Evolutionary conservation across 768 basidiomycete genomes (phyloP).

Genomic region (Tricholoma terreum): DNA sequence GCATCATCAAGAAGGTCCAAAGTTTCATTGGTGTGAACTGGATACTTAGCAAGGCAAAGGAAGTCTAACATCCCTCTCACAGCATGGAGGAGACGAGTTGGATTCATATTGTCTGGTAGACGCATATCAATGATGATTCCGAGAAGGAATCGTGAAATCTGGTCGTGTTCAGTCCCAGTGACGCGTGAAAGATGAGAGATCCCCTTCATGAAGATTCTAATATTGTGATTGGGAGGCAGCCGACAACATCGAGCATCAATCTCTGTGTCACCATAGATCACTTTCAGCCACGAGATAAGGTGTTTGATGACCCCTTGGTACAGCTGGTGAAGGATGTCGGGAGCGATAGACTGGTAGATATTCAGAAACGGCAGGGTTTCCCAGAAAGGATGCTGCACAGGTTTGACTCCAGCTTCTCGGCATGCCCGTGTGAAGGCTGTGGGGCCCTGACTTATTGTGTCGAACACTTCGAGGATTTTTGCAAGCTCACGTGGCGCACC

Average conservation of each 20-base stretch:
- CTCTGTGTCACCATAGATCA: neutral
- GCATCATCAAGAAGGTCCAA: no score
- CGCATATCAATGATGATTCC: neutral
- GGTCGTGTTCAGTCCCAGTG: no score
- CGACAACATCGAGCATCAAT: neutral
- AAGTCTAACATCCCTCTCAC: neutral
- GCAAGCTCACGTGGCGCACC: no score
- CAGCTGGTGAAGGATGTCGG: no score
- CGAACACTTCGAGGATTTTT: neutral
- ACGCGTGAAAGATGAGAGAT: no score
- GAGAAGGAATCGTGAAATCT: neutral
- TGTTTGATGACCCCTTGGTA: no score
- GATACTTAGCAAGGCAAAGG: neutral
- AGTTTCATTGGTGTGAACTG: no score
- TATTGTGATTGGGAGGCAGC: no score
- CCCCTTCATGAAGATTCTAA: neutral
- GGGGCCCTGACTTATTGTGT: neutral
- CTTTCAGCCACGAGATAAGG: neutral
- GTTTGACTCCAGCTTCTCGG: neutral
- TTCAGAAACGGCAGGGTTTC: slow-evolving; percentile 34
- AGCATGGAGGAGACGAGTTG: neutral
- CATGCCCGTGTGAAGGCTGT: neutral
- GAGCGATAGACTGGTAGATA: no score
- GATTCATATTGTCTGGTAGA: neutral
- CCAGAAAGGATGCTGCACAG: slow-evolving; percentile 36